Evolutionary conservation across 2,329 filamentous ascomycete species (phyloP).

Genomic region (Phaeosphaeria sp.): DNA sequence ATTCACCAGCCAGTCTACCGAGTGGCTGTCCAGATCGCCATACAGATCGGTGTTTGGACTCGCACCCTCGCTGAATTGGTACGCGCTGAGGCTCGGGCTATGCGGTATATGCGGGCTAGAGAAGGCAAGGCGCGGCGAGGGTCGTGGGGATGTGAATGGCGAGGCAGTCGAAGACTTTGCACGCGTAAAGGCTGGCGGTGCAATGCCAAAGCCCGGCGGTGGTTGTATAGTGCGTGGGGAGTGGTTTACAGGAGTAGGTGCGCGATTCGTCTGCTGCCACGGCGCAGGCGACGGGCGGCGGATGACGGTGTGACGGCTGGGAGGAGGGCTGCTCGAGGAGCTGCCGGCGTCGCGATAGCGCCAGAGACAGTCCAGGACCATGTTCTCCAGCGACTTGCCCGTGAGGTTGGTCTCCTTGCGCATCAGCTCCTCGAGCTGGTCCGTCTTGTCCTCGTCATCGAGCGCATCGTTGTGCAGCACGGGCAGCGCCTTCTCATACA

Average conservation of each 20-base stretch:
- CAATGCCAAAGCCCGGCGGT: slow-evolving; percentile 76
- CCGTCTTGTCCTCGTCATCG: slow-evolving; percentile 94
- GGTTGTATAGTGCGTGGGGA: slow-evolving; percentile 83
- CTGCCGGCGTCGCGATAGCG: slow-evolving; percentile 70
- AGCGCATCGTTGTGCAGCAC: slow-evolving; percentile 81
- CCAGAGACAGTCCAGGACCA: slow-evolving; percentile 90
- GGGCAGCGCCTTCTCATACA: slow-evolving; percentile 89
- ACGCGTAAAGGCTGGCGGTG: slow-evolving; percentile 77
- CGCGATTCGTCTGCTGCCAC: slow-evolving; percentile 82
- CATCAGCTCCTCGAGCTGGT: slow-evolving; percentile 85
- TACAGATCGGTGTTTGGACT: slow-evolving; percentile 84
- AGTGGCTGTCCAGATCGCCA: slow-evolving; percentile 89
- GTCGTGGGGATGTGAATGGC: slow-evolving; percentile 91
- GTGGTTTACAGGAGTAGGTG: slow-evolving; percentile 78
- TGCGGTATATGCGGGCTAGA: slow-evolving; percentile 91
- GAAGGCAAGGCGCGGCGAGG: slow-evolving; percentile 88
- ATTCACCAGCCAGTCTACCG: slow-evolving; percentile 93
- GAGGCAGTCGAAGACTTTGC: slow-evolving; percentile 78
- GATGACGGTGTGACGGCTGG: slow-evolving; percentile 86
- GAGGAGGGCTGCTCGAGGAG: slow-evolving; percentile 77
- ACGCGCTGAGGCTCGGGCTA: slow-evolving; percentile 91
- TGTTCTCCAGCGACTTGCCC: slow-evolving; percentile 83
- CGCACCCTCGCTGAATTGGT: slow-evolving; percentile 82
- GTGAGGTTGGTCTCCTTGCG: slow-evolving; percentile 77
- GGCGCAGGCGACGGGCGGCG: slow-evolving; percentile 90